Percentiles rank a stretch among this genome's conserved stretches.
Conservation (phyloP, 2,329 filamentous ascomycete species). For the Aspergillus pseudotamarii region DNA sequence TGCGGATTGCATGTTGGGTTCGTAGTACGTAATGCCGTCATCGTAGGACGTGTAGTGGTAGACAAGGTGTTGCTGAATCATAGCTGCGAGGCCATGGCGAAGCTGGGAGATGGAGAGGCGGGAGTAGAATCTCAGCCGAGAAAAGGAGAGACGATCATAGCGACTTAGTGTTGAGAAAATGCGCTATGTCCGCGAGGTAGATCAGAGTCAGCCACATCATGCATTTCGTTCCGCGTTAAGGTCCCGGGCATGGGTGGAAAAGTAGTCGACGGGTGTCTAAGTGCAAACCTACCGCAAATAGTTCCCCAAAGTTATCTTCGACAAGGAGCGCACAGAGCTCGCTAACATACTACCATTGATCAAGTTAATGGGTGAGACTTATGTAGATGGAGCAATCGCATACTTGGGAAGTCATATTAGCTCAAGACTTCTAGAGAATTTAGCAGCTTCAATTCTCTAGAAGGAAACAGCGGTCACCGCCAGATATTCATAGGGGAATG, state of each 20-base stretch:
- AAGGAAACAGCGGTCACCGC: constrained; percentile 72
- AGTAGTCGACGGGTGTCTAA: not conserved
- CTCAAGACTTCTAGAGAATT: constrained; percentile 70
- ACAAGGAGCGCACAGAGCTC: constrained; percentile 91
- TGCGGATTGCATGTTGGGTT: constrained; percentile 76
- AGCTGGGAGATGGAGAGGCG: constrained; percentile 74
- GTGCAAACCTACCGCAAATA: constrained; percentile 74
- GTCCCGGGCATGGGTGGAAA: not conserved
- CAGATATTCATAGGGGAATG: constrained; percentile 32
- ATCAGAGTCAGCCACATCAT: constrained; percentile 8
- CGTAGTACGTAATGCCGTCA: constrained; percentile 71
- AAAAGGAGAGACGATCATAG: constrained; percentile 74
- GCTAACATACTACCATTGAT: constrained; percentile 62
- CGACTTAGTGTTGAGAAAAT: constrained; percentile 79
- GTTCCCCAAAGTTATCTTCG: constrained; percentile 85
- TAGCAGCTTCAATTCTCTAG: constrained; percentile 70
- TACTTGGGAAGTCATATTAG: constrained; percentile 58
- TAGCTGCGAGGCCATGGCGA: constrained; percentile 77
- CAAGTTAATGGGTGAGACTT: constrained; percentile 28
- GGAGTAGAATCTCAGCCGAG: constrained; percentile 71
- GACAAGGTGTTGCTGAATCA: constrained; percentile 86
- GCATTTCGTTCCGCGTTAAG: not conserved
- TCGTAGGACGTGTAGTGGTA: constrained; percentile 70
- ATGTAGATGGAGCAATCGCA: constrained; percentile 34
- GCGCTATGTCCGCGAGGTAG: constrained; percentile 57